phyloP scores from a whole-genome alignment of 768 basidiomycete species.

The Lepiota brunneoincarnata region DNA sequence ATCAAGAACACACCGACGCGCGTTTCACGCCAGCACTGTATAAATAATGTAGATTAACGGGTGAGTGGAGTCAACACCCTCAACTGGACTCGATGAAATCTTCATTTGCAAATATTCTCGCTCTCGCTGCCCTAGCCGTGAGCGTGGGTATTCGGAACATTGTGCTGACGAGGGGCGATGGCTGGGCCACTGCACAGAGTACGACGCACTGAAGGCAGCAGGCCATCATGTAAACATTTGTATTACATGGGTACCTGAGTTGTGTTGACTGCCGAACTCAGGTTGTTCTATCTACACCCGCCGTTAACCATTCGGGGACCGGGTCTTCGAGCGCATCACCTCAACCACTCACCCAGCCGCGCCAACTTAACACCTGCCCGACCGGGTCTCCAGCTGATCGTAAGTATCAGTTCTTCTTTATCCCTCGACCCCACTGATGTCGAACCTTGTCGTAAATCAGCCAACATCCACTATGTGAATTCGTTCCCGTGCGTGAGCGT shows the following conservation, averaged over 20 bases:
- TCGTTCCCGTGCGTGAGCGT: slow-evolving; percentile 30
- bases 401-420: neutral
- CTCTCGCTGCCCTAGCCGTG: slow-evolving; percentile 5
- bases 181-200: slow-evolving; percentile 42
- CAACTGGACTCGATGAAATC: neutral
- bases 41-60: neutral
- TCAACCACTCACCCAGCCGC: slow-evolving; percentile 28
- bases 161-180: slow-evolving; percentile 27
- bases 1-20: too few species aligned
- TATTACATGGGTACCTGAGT: neutral
- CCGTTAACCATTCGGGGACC: slow-evolving; percentile 39
- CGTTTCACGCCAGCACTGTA: neutral
- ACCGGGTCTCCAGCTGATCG: slow-evolving; percentile 32
- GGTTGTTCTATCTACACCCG: slow-evolving; percentile 44
- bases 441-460: slow-evolving; percentile 15
- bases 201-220: slow-evolving; percentile 30
- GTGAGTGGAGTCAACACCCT: neutral
- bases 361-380: slow-evolving; percentile 42
- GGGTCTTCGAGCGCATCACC: slow-evolving; percentile 30
- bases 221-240: slow-evolving; percentile 31
- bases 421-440: too few species aligned
- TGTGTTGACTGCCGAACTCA: slow-evolving; percentile 11
- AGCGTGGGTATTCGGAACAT: slow-evolving; percentile 15
- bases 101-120: neutral
- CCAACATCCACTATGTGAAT: slow-evolving; percentile 41